These are phyloP conservation scores for Rhododendron griersonianum DNA, from an alignment of 148 eudicot genomes.

Conservation along the genomic window DNA sequence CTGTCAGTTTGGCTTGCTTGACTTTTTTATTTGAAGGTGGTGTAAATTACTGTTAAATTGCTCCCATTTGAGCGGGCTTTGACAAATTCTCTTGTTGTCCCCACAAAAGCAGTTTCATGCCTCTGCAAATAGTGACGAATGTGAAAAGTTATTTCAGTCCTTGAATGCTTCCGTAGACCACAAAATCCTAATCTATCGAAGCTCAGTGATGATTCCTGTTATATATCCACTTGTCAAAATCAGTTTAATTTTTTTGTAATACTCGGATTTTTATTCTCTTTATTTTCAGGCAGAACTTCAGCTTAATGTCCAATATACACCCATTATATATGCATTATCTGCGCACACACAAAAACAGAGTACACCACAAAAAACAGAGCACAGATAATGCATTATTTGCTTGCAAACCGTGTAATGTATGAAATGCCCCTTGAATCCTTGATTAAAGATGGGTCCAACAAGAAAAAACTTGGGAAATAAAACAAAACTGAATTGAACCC, in stretches of 20 bases:
- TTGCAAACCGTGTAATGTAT: too few relatives aligned
- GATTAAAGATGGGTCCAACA: too few relatives aligned
- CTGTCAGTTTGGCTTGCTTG: slow-evolving; percentile 4
- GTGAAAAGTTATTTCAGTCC: not conserved
- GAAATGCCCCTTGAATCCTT: too few relatives aligned
- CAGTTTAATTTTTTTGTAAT: not conserved
- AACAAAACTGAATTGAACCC: too few relatives aligned
- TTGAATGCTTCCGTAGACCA: not conserved
- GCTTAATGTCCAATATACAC: too few relatives aligned
- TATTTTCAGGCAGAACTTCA: too few relatives aligned
- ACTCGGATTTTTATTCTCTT: not conserved
- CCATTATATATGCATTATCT: too few relatives aligned
- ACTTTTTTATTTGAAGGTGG: slow-evolving; percentile 9
- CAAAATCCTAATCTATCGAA: not conserved
- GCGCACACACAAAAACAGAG: too few relatives aligned
- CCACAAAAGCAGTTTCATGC: not conserved
- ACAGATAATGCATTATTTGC: too few relatives aligned
- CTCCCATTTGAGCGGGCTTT: not conserved
- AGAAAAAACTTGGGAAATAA: too few relatives aligned
- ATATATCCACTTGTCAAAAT: not conserved
- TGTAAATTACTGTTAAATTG: not conserved
- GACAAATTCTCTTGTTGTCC: not conserved
- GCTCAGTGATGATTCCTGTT: slow-evolving; percentile 1
- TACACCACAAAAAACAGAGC: too few relatives aligned
- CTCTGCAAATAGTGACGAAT: not conserved